Evolutionary conservation across 2,329 filamentous ascomycete species (phyloP), one percentile per base, ranked within the genome.

Genomic region (Mollisiaceae sp.): DNA sequence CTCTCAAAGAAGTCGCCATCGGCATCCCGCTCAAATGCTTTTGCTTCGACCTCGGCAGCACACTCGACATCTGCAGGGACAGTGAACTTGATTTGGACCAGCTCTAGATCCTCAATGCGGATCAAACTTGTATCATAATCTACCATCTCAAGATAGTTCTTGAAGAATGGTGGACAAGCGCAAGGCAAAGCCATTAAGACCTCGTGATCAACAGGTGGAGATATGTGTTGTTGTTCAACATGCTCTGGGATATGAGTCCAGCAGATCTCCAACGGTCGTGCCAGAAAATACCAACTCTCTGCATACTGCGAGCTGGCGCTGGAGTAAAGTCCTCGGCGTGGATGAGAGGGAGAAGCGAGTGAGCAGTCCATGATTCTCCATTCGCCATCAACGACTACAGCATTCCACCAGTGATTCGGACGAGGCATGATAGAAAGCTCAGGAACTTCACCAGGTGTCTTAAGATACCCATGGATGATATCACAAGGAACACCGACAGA

Each of bases 301-400:
- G 95, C 93, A 1, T 86, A 82, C 52, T 89, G 86, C 65, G 83
- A 86, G 65, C 86, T 86, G 32, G 85, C 85, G 71, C 86, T 91
- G 15, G 93, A 96, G 78, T 96, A 98, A 38, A 88, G 82, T 18
- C 82, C 83, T 57, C 96, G 87, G 64, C 87, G 89, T 11, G 95
- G 94, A 73, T 98, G 93, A 0, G 94, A 97, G 14, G 94, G 94
- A 69, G 91, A 94, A 4, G 95, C 93, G 57, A 99, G 83, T 41
- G 93, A 96, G 77, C 93, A 95, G 77, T 99, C 95, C 81, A 99
- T 92, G 70, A 98, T 91, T 59, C 95, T 91, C 95, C 95, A 99
- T 79, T 97, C 93, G 24, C 91, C 90, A 77, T 99, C 95, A 9
- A 97, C 89, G 41, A 97, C 81, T 20, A 98, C 92, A 0, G 93